Conservation (phyloP, 2,329 filamentous ascomycete genomes). For the Alternaria ethzedia region DNA sequence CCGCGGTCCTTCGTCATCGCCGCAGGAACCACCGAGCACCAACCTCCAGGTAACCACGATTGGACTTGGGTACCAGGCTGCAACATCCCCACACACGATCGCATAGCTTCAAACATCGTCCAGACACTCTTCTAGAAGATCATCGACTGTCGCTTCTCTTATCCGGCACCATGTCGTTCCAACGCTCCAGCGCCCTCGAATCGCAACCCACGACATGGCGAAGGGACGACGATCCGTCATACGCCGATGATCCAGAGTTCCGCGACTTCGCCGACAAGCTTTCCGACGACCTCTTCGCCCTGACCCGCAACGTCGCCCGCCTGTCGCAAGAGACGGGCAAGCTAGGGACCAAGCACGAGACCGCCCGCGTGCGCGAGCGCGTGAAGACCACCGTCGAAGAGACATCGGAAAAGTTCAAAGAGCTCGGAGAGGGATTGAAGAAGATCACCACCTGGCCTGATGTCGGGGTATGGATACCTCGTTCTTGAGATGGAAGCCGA, state of each 20-base stretch:
- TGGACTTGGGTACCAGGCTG: constrained; percentile 14
- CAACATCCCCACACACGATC: constrained; percentile 6
- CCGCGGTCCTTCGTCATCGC: constrained; percentile 33
- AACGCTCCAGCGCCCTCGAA: constrained; percentile 84
- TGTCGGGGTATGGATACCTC: constrained; percentile 71
- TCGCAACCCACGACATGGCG: constrained; percentile 74
- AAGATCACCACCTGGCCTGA: constrained; percentile 76
- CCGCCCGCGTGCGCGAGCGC: constrained; percentile 85
- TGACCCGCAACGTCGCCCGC: constrained; percentile 86
- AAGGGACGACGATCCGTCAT: constrained; percentile 73
- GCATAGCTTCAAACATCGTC: not conserved
- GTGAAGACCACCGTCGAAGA: constrained; percentile 88
- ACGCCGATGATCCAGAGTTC: constrained; percentile 93
- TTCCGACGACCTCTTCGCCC: constrained; percentile 85
- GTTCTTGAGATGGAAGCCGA: not conserved
- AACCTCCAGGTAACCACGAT: constrained; percentile 35
- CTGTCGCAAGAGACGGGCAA: constrained; percentile 84
- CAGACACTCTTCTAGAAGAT: no score
- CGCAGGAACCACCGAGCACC: constrained; percentile 27
- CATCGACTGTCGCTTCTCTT: not conserved
- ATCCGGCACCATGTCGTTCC: constrained; percentile 77
- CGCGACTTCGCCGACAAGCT: constrained; percentile 80
- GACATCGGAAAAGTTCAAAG: constrained; percentile 84
- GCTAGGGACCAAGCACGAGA: constrained; percentile 89
- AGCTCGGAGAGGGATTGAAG: constrained; percentile 92